Base-by-base conservation (phyloP, 495 filamentous ascomycete species). In the Penicillium pulvis region DNA sequence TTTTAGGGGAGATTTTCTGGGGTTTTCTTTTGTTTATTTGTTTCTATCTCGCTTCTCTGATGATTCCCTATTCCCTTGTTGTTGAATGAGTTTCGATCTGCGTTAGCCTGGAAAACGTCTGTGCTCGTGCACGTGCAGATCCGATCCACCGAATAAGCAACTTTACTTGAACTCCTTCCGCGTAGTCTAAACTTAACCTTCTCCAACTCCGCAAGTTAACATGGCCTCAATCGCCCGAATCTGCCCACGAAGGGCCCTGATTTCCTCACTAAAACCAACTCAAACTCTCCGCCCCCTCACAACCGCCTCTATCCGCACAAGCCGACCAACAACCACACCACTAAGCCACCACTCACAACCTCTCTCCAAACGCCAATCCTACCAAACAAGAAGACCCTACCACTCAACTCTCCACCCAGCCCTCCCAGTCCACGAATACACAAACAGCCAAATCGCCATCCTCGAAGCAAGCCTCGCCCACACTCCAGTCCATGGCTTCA, bases 401-500 rank as follows among this genome's bases (percentile, higher is more conserved):
- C 90, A 96, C 74, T 94, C 92, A 23, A 76, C 85, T 79, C 87
- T 77, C 75, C 85, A 59, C 65, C 81, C 56, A 67, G 84, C 47
- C 64, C 83, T 46, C 75, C 85, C 70, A 52, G 55, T 67, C 42
- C 75, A 77, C 58, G 67, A 72, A 62, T 97, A 93, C 85, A 85
- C 78, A 51, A 75, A 84, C 42, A 75, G 85, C 61, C 91, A 97
- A 80, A 74, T 77, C 16, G 77, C 84, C 55, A 93, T 97, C 72
- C 92, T 98, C 58, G 79, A 88, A 55, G 83, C 91, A 7, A 85
- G 93, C 26, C 83, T 92, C 65, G 54, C 64, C n/a, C 90, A 94
- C 73, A 87, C 97, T 42, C 92, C 92, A 46, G 56, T 72, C 30
- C 85, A 92, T 70, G 94, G 95, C 68, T 98, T 97, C 82, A 88